Evolutionary conservation across 768 basidiomycete genomes (phyloP).

Genomic region (Suillus brevipes): DNA sequence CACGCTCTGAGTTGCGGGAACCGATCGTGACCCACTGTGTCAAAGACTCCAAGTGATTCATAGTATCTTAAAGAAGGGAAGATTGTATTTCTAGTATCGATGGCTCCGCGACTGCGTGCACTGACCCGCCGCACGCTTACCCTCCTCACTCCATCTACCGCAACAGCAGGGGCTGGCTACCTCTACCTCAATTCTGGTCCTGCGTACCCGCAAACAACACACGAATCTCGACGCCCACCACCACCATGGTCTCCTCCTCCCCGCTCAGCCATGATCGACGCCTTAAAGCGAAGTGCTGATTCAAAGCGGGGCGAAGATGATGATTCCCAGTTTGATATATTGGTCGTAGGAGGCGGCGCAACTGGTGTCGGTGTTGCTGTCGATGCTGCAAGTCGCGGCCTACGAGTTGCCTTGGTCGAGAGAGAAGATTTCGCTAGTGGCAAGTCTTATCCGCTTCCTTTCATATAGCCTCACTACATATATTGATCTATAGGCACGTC

Average conservation of each 20-base stretch:
- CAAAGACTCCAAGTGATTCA: neutral
- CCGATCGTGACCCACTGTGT: neutral
- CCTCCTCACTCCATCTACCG: slow-evolving; percentile 52
- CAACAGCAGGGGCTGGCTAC: slow-evolving; percentile 59
- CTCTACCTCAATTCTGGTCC: slow-evolving; percentile 76
- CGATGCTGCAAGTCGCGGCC: slow-evolving; percentile 88
- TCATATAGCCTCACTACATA: neutral
- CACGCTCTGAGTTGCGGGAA: neutral
- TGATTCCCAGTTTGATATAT: slow-evolving; percentile 61
- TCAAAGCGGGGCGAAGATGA: slow-evolving; percentile 43
- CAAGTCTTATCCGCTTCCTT: slow-evolving; percentile 32
- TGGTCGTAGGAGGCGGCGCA: slow-evolving; percentile 92
- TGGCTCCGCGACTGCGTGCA: slow-evolving; percentile 28
- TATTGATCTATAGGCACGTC: slow-evolving; percentile 66
- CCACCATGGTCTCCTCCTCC: slow-evolving; percentile 79
- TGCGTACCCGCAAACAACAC: slow-evolving; percentile 61
- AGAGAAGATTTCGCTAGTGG: slow-evolving; percentile 90
- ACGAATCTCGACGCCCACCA: slow-evolving; percentile 68
- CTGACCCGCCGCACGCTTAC: slow-evolving; percentile 60
- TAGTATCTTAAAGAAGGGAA: neutral
- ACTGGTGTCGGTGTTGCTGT: slow-evolving; percentile 96
- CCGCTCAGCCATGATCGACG: slow-evolving; percentile 61
- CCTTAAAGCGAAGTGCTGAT: slow-evolving; percentile 36
- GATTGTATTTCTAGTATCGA: neutral
- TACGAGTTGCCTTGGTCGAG: slow-evolving; percentile 93